These are phyloP conservation scores for Rubia balearica DNA, from an alignment of 305 asterid species.

Conservation along the genomic window DNA sequence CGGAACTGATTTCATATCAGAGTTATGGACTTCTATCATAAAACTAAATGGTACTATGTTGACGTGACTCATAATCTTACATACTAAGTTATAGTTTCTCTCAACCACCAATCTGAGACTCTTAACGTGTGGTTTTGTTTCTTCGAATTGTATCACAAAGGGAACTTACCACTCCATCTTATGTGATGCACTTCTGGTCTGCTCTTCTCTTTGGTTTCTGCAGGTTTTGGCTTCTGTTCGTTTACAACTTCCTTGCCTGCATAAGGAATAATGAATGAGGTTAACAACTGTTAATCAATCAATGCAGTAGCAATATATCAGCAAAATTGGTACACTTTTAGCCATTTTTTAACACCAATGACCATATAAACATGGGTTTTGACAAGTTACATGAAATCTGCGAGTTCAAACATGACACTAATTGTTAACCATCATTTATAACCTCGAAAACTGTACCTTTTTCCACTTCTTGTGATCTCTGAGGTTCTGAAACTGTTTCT, in stretches of 20 bases:
- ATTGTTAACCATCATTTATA: neutral
- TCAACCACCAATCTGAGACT: no score
- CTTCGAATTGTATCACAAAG: neutral
- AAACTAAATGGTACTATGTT: no score
- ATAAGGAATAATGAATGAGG: neutral
- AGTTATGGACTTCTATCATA: no score
- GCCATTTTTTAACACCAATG: neutral
- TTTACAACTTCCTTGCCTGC: constrained; percentile 6
- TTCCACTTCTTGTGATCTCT: neutral
- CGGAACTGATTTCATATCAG: no score
- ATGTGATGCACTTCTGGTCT: neutral
- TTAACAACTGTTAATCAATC: neutral
- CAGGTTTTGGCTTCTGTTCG: neutral
- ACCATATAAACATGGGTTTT: no score
- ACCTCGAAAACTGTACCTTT: neutral
- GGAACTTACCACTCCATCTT: neutral
- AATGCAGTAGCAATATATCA: neutral
- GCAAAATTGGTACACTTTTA: neutral
- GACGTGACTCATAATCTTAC: no score
- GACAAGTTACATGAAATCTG: no score
- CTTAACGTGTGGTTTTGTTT: neutral
- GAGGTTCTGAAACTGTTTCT: neutral
- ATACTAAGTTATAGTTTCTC: no score
- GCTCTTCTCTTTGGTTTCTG: neutral
- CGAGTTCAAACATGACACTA: neutral